These are phyloP conservation scores for Xylona heveae DNA, from an alignment of 495 filamentous ascomycete species.

Conservation along the genomic window DNA sequence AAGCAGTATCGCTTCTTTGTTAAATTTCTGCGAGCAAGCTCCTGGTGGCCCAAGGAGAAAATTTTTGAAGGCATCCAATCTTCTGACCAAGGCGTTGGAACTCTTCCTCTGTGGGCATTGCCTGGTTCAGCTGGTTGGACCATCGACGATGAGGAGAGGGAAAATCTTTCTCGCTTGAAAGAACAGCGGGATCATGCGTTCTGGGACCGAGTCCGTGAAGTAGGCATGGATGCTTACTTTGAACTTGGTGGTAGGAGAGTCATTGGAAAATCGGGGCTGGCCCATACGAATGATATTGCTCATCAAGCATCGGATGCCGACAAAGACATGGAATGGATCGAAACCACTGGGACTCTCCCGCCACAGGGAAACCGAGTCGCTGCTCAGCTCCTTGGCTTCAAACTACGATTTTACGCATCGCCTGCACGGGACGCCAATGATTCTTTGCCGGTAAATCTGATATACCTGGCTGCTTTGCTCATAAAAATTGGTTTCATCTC, in stretches of 20 bases:
- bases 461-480: conserved; percentile 72
- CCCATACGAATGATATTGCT: conserved; percentile 13
- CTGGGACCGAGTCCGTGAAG: conserved; percentile 56
- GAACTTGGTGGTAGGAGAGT: conserved; percentile 30
- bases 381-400: conserved; percentile 91
- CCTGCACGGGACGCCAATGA: conserved; percentile 46
- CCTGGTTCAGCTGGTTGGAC: conserved; percentile 37
- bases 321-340: conserved; percentile 47
- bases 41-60: conserved; percentile 79
- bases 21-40: conserved; percentile 72
- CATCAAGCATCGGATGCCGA: conserved; percentile 22
- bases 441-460: conserved; percentile 66
- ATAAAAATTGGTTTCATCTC: conserved; percentile 98
- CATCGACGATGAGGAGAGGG: conserved; percentile 43
- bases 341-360: conserved; percentile 54
- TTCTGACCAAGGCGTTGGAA: conserved; percentile 13
- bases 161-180: conserved; percentile 23
- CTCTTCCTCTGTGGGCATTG: conserved; percentile 60
- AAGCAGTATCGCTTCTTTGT: conserved; percentile 82
- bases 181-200: conserved; percentile 50
- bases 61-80: conserved; percentile 15
- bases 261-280: conserved; percentile 20
- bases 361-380: conserved; percentile 75
- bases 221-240: conserved; percentile 71
- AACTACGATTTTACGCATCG: conserved; percentile 77